These are phyloP conservation scores for Puccinia novopanici DNA, from an alignment of 1,284 basidiomycete genomes.

Conservation along the genomic window DNA sequence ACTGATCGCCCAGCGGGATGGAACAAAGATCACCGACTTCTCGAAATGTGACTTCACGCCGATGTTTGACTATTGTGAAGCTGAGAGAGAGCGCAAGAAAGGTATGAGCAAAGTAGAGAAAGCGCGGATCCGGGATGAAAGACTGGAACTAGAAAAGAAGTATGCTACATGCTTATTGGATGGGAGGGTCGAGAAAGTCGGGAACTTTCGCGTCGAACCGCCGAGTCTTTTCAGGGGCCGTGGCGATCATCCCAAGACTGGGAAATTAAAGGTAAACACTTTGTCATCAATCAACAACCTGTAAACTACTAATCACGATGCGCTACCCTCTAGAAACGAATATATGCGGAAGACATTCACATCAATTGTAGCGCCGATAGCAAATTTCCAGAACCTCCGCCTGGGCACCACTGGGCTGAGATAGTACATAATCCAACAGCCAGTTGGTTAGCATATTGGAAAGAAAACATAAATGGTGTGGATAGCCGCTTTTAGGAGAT, in stretches of 20 bases:
- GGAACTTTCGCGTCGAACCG: constrained; percentile 97
- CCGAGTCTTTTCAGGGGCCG: constrained; percentile 95
- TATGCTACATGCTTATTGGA: constrained; percentile 86
- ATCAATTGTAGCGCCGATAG: constrained; percentile 82
- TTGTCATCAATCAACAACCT: neutral
- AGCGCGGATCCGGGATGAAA: constrained; percentile 80
- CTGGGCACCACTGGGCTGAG: constrained; percentile 57
- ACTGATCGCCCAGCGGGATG: constrained; percentile 61
- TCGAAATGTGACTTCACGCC: constrained; percentile 88
- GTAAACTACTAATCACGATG: neutral
- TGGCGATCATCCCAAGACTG: constrained; percentile 97
- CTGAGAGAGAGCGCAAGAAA: constrained; percentile 90
- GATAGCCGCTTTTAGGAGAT: neutral
- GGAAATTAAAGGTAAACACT: constrained; percentile 78
- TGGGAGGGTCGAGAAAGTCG: constrained; percentile 94
- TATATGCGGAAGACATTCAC: constrained; percentile 88
- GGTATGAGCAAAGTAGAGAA: constrained; percentile 79
- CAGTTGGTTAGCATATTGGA: constrained; percentile 97
- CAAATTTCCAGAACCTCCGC: constrained; percentile 66
- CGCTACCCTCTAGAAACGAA: constrained; percentile 68
- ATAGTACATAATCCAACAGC: constrained; percentile 88
- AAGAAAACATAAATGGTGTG: constrained; percentile 65
- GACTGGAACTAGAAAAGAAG: constrained; percentile 78
- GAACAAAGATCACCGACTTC: constrained; percentile 75
- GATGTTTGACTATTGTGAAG: constrained; percentile 91